Evolutionary conservation across 2,329 filamentous ascomycete genomes (phyloP).

Genomic region (Aspergillus aculeatinus): DNA sequence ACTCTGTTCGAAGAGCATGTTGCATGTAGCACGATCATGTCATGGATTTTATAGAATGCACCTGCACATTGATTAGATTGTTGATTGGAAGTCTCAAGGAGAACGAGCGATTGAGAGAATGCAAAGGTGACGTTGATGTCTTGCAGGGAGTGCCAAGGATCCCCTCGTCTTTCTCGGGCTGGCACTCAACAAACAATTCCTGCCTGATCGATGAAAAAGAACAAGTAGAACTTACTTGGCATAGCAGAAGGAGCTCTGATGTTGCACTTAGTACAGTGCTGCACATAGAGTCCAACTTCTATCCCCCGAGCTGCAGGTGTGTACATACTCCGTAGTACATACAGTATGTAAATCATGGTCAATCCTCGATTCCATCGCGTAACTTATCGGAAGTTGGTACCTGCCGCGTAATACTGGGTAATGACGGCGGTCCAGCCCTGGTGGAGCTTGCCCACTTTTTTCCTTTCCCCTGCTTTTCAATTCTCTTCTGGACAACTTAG

Average conservation of each 20-base stretch:
- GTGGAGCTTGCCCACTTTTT: not conserved
- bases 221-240: no score
- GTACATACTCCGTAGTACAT: no score
- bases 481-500: not conserved
- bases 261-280: no score
- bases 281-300: not conserved
- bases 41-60: no score
- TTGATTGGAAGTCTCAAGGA: no score
- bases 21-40: constrained; percentile 1
- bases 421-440: not conserved
- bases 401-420: not conserved
- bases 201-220: not conserved
- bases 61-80: no score
- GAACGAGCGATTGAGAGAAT: no score
- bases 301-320: not conserved
- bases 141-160: not conserved
- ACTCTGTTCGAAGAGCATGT: not conserved
- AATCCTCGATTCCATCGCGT: not conserved
- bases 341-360: no score
- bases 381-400: not conserved
- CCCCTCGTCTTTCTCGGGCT: not conserved
- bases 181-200: not conserved
- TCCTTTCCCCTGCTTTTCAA: not conserved
- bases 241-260: no score
- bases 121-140: not conserved